Evolutionary conservation across 768 basidiomycete species (phyloP).

Genomic region (Lactarius evosmus): DNA sequence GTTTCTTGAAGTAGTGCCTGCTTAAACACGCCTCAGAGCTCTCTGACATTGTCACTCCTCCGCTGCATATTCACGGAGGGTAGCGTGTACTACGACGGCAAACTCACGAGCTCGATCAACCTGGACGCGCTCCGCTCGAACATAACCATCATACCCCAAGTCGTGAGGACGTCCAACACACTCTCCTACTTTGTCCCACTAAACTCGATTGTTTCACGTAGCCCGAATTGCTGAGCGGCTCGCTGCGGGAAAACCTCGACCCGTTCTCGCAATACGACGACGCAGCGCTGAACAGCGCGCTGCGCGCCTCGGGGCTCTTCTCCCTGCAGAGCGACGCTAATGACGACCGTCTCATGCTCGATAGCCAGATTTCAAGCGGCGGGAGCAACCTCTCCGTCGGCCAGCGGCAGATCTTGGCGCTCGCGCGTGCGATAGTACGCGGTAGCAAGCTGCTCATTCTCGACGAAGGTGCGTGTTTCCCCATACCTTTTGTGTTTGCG

Average conservation of each 20-base stretch:
- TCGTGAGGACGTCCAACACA: conserved; percentile 35
- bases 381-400: conserved; percentile 54
- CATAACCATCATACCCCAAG: conserved; percentile 60
- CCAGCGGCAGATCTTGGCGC: conserved; percentile 56
- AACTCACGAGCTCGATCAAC: conserved; percentile 46
- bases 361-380: conserved; percentile 44
- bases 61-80: conserved; percentile 55
- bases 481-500: background rate
- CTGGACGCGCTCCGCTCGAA: conserved; percentile 50
- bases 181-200: conserved; percentile 6
- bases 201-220: conserved; percentile 22
- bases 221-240: conserved; percentile 54
- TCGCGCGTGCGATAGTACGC: conserved; percentile 59
- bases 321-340: conserved; percentile 39
- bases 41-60: conserved; percentile 50
- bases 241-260: conserved; percentile 57
- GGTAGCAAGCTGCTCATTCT: conserved; percentile 54
- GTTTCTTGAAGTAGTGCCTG: background rate
- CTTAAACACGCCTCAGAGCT: conserved; percentile 35
- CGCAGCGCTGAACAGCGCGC: conserved; percentile 45
- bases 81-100: conserved; percentile 49
- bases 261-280: conserved; percentile 58
- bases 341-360: conserved; percentile 41
- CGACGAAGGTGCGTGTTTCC: conserved; percentile 45
- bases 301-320: conserved; percentile 48